Base-by-base conservation (phyloP, 208 protist species). In the Crithidia sp. region DNA sequence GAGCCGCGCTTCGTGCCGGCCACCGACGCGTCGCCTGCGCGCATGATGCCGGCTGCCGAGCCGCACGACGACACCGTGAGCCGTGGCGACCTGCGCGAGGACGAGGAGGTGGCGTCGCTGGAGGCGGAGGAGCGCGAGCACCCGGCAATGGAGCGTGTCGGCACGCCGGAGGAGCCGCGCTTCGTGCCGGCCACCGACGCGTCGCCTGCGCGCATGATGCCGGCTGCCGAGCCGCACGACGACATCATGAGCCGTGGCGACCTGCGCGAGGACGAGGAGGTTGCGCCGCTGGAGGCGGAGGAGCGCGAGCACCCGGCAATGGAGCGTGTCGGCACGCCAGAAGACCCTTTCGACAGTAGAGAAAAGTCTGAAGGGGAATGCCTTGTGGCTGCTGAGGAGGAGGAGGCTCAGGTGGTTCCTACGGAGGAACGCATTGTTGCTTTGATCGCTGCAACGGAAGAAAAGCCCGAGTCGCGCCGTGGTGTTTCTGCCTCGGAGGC, bases 201-300 rank as follows among this genome's bases (percentile, higher is more conserved):
- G 7, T 7, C 59, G n/a, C 59, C 59, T 12, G 10, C 41, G 39
- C 59, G 41, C 16, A 45, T 28, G 36, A 64, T 62, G 57, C 5
- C 57, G 12, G 57, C 13, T 57, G 62, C 44, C 8, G 47, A 67
- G 47, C 62, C 62, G 49, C 6, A 55, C 14, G 16, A 57, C 9
- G 62, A 57, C 47, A 36, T 17, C 10, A 1, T 65, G 19, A 56
- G 19, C 62, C 62, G 62, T 14, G 36, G 44, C 14, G 47, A 67
- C 62, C 47, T 70, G 39, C 17, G 19, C 57, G 65, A 70, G 56
- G 50, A 54, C 12, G 56, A 49, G 52, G 13, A 40, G 36, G 56
- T 55, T 37, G 53, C 13, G 16, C 14, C 50, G 39, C 12, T 70
- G 52, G 12, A 3, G 12, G 65, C 58, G 5, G 40, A 16, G 7